These are phyloP conservation scores for Lithospermum erythrorhizon DNA, from an alignment of 257 asterid genomes.

Conservation along the genomic window DNA sequence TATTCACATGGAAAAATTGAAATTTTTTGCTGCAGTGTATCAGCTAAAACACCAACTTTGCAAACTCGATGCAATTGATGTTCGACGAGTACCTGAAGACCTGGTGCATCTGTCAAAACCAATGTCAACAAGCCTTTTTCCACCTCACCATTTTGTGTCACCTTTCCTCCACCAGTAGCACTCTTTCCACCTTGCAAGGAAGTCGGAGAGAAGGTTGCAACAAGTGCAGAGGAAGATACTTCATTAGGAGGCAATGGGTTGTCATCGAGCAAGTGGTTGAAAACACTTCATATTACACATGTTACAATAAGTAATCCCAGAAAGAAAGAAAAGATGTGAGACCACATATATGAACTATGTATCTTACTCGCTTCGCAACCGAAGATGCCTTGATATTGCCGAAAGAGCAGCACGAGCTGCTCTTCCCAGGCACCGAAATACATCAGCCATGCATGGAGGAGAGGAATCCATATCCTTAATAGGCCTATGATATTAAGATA, in stretches of 20 bases:
- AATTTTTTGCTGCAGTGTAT: neutral
- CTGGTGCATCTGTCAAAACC: conserved; percentile 76
- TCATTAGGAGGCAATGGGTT: conserved; percentile 75
- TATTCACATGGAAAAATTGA: neutral
- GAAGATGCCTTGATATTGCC: conserved; percentile 88
- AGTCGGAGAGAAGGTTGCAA: conserved; percentile 49
- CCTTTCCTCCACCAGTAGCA: conserved; percentile 51
- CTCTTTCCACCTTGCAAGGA: conserved; percentile 45
- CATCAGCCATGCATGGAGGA: conserved; percentile 97
- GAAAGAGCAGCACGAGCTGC: conserved; percentile 81
- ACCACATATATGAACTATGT: neutral
- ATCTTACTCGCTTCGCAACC: conserved; percentile 85
- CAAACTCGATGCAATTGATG: neutral
- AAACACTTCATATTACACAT: conserved; percentile 49
- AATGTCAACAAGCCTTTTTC: conserved; percentile 81
- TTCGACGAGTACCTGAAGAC: conserved; percentile 62
- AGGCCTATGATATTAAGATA: conserved; percentile 36
- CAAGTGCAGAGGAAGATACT: conserved; percentile 78
- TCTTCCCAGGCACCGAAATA: conserved; percentile 86
- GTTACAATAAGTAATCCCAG: conserved; percentile 11
- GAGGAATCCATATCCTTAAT: conserved; percentile 73
- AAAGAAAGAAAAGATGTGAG: neutral
- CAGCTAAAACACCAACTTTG: neutral
- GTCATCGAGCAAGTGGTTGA: conserved; percentile 87
- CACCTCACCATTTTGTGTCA: conserved; percentile 43